Evolutionary conservation across 2,329 filamentous ascomycete genomes (phyloP).

Genomic region (Aspergillus oerlinghausenensis): DNA sequence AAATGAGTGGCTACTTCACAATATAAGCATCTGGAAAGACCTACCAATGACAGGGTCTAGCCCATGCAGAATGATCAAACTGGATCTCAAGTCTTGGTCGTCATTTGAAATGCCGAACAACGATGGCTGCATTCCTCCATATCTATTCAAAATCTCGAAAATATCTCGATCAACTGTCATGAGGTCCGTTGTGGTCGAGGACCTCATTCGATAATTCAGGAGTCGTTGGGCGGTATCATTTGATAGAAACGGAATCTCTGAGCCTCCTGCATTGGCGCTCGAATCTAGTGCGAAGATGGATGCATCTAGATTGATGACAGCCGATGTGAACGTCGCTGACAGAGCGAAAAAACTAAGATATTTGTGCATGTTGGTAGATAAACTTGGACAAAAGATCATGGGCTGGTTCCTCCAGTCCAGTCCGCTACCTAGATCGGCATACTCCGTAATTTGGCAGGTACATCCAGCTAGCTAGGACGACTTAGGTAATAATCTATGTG

Average conservation of each 20-base stretch:
- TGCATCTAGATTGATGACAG: slow-evolving; percentile 14
- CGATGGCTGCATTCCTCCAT: slow-evolving; percentile 49
- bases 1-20: slow-evolving; percentile 19
- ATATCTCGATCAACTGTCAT: slow-evolving; percentile 44
- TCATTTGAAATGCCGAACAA: slow-evolving; percentile 45
- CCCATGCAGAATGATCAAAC: slow-evolving; percentile 48
- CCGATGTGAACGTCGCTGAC: slow-evolving; percentile 20
- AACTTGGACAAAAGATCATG: background rate
- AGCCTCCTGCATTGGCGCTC: background rate
- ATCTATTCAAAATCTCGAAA: slow-evolving; percentile 56
- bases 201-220: slow-evolving; percentile 45
- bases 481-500: background rate
- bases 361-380: slow-evolving; percentile 22
- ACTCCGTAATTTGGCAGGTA: background rate
- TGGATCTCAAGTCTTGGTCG: slow-evolving; percentile 19
- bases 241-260: slow-evolving; percentile 11
- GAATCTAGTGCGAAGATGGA: slow-evolving; percentile 31
- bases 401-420: background rate
- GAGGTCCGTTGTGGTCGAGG: slow-evolving; percentile 44
- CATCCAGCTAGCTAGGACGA: background rate
- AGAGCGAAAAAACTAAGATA: slow-evolving; percentile 25
- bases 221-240: slow-evolving; percentile 35
- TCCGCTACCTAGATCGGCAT: background rate
- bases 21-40: slow-evolving; percentile 34
- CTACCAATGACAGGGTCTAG: slow-evolving; percentile 58